Percentiles rank a stretch among this genome's conserved stretches.
These are phyloP conservation scores for Cyclotella baltica DNA, from an alignment of 108 stramenopile species.

Conservation along the genomic window DNA sequence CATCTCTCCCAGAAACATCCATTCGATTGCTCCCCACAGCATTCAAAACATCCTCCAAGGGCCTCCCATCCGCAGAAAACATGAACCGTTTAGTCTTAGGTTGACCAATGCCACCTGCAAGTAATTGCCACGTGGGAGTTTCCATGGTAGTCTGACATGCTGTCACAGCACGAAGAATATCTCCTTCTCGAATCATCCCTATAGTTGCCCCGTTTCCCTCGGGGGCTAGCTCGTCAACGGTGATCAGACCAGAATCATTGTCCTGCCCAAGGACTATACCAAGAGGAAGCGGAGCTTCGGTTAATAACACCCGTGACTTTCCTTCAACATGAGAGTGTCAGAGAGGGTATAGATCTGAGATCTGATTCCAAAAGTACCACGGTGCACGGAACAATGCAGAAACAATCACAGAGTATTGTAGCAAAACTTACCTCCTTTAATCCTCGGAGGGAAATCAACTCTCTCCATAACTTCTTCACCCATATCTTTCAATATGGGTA, in stretches of 20 bases:
- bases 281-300: constrained; percentile 67
- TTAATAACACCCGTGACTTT: constrained; percentile 46
- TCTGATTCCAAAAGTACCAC: too few relatives aligned
- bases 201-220: constrained; percentile 62
- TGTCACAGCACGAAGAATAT: constrained; percentile 76
- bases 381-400: too few relatives aligned
- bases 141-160: constrained; percentile 78
- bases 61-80: constrained; percentile 64
- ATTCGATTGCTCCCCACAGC: constrained; percentile 76
- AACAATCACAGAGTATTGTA: constrained; percentile 7
- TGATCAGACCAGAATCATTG: constrained; percentile 49
- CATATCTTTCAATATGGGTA: constrained; percentile 85
- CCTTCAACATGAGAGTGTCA: too few relatives aligned
- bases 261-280: constrained; percentile 74
- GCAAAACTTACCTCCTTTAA: constrained; percentile 46
- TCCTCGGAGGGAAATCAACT: constrained; percentile 73
- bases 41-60: constrained; percentile 81
- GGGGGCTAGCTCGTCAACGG: constrained; percentile 69
- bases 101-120: constrained; percentile 82
- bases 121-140: constrained; percentile 79
- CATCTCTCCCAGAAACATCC: constrained; percentile 72
- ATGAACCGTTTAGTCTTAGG: constrained; percentile 82
- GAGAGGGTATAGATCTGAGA: too few relatives aligned
- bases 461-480: constrained; percentile 71
- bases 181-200: constrained; percentile 64